These are phyloP conservation scores for Apiospora arundinis DNA, from an alignment of 2,329 filamentous ascomycete species.

Conservation along the genomic window DNA sequence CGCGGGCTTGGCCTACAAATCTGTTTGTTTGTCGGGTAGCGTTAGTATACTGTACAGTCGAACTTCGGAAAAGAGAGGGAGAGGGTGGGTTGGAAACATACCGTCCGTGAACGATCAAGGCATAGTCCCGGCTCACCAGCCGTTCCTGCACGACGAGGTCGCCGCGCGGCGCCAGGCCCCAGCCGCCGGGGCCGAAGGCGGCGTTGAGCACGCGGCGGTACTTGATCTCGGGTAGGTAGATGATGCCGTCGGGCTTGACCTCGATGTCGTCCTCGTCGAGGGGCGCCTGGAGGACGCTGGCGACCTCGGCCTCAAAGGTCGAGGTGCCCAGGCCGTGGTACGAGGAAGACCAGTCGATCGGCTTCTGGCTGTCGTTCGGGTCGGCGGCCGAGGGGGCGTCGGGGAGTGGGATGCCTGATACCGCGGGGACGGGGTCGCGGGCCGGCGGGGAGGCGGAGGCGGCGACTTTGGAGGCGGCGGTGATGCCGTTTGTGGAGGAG, in stretches of 20 bases:
- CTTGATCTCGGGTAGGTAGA: constrained; percentile 98
- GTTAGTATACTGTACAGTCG: not conserved
- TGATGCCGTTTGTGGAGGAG: constrained; percentile 22
- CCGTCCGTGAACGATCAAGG: constrained; percentile 86
- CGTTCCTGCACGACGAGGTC: constrained; percentile 85
- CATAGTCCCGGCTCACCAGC: constrained; percentile 88
- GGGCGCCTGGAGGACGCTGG: constrained; percentile 70
- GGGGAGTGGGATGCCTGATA: constrained; percentile 38
- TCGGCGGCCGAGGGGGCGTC: constrained; percentile 31
- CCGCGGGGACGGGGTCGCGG: constrained; percentile 35
- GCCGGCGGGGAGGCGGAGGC: constrained; percentile 27
- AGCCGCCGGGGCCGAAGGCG: constrained; percentile 93
- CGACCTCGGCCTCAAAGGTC: constrained; percentile 74
- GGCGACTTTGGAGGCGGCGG: constrained; percentile 22
- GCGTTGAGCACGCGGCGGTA: constrained; percentile 89
- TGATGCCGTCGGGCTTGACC: constrained; percentile 95
- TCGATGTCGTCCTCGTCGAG: constrained; percentile 81
- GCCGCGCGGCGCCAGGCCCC: constrained; percentile 89
- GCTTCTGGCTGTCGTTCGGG: constrained; percentile 22
- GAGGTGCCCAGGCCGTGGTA: constrained; percentile 78
- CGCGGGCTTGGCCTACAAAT: constrained; percentile 88
- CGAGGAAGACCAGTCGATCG: constrained; percentile 80
- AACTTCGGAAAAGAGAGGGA: not conserved
- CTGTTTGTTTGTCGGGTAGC: constrained; percentile 52
- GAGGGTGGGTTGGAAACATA: constrained; percentile 50